Base-by-base conservation (phyloP, 371 early-diverging fungal species). In the Mortierella sp. region DNA sequence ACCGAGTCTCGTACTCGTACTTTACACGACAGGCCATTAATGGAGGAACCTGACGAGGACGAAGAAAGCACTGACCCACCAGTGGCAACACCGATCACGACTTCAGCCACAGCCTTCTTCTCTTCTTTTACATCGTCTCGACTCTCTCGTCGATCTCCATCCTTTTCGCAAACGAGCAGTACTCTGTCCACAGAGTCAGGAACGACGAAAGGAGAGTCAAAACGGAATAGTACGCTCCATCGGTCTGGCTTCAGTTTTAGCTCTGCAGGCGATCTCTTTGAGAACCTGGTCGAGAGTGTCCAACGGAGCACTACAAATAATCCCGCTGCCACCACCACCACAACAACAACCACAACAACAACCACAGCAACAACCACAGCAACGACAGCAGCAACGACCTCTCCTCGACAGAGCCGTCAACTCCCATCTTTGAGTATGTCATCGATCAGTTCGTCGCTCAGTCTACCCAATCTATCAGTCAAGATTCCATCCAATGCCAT, bases 251-350 rank as follows among this genome's bases (percentile, higher is more conserved):
- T 53, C n/a, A 76, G 72, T 19, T 57, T 76, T 5, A 60, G 65
- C 21, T 30, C 72, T 18, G 71, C 71, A 23, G 64, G 77, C 12
- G 77, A 76, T 29, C 46, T 76, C 46, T 71, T 76, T 56, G 70
- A 61, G 47, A 74, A 62, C 23, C 15, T 74, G 25, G 66, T 74
- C 21, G 75, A 64, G 28, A 69, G 56, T 37, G 75, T 74, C 5
- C 75, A 74, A 52, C 68, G 69, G 47, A 58, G 62, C 11, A 68
- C 67, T 14, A 52, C 56, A 56, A 11, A 28, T n/a, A n/a, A n/a
- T n/a, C n/a, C n/a, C 5, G 25, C 29, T 16, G 16, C 30, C 18
- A 28, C 16, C 16, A 56, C 30, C 14, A 5, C 3, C 28, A 28
- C 56, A 25, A 56, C 28, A 23, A 56, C 7, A 21, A 55, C 15